phyloP scores from a whole-genome alignment of 345 rosid genomes.

The Pseudoturritis turrita region DNA sequence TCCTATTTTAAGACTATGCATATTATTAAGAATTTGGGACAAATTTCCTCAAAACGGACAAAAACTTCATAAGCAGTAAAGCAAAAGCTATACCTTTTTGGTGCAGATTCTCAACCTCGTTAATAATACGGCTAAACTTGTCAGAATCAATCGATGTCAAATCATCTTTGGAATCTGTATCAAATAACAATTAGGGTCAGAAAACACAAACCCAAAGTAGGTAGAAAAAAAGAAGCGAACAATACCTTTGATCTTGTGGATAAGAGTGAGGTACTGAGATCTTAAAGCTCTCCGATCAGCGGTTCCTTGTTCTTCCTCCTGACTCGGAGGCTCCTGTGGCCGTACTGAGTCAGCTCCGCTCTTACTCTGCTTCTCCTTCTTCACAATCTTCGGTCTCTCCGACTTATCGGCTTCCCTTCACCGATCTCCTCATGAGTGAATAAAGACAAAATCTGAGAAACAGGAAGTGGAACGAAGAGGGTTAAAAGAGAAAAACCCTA shows the following conservation, averaged over 20 bases:
- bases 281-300: slow-evolving; percentile 50
- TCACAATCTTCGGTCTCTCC: neutral
- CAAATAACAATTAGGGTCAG: neutral
- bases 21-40: neutral
- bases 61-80: neutral
- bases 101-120: slow-evolving; percentile 68
- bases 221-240: neutral
- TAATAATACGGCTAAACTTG: slow-evolving; percentile 46
- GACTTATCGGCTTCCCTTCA: neutral
- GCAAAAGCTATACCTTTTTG: slow-evolving; percentile 37
- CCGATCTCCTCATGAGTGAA: neutral
- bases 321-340: neutral
- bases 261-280: slow-evolving; percentile 51
- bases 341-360: neutral
- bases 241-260: slow-evolving; percentile 47
- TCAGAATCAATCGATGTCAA: slow-evolving; percentile 45
- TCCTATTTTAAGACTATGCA: too few relatives aligned
- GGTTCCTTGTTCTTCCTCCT: neutral
- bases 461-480: neutral
- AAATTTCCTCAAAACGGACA: neutral
- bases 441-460: neutral
- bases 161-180: slow-evolving; percentile 62
- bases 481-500: neutral
- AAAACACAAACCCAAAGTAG: neutral
- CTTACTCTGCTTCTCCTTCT: slow-evolving; percentile 27